Base-by-base conservation (phyloP, 1,284 basidiomycete genomes). In the Ustilago sp. region DNA sequence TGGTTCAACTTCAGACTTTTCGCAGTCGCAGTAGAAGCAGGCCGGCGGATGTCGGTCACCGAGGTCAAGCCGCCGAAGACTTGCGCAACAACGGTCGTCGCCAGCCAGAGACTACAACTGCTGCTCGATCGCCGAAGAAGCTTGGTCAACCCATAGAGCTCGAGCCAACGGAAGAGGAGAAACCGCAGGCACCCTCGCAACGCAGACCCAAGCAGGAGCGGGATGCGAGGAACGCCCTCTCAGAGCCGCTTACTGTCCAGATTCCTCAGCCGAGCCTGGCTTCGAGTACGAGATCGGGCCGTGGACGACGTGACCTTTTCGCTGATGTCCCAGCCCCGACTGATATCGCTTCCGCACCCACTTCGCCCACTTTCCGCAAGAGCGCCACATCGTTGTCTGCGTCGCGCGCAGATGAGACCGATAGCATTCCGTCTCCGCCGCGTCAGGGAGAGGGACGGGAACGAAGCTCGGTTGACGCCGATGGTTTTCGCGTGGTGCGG, bases 1-100 rank as follows among this genome's bases (percentile, higher is more conserved):
- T 84, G 2, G 82, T 83, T 13, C 84, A 85, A 45, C 63, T 84
- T 31, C 83, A 85, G 58, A 78, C 80, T 1, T 85, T 85, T 64
- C 75, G 83, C 11, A 71, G 77, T 47, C 74, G 81, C 36, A 81
- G 79, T 52, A 60, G 82, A n/a, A 79, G 78, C 60, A 48, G 73
- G 15, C 64, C 73, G 12, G 73, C 63, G n/a, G 64, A 43, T 9
- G 52, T 59, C 1, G 39, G 59, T 0, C 62, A 41, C 12, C 55
- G 53, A 55, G 19, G 47, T 35, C 41, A 34, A 50, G 45, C 52
- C 32, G 47, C 12, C 8, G 63, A 66, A 28, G 50, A 66, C 2
- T 32, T 53, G 32, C 61, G 53, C 19, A 28, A 32, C 7, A 32
- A 57, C 31, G 32, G 48, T 1, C 56, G 59, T 17, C 34, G 55